Percentiles rank a stretch among this genome's conserved stretches.
These are phyloP conservation scores for Lecanicillium sp. DNA, from an alignment of 2,329 filamentous ascomycete species.

Conservation along the genomic window DNA sequence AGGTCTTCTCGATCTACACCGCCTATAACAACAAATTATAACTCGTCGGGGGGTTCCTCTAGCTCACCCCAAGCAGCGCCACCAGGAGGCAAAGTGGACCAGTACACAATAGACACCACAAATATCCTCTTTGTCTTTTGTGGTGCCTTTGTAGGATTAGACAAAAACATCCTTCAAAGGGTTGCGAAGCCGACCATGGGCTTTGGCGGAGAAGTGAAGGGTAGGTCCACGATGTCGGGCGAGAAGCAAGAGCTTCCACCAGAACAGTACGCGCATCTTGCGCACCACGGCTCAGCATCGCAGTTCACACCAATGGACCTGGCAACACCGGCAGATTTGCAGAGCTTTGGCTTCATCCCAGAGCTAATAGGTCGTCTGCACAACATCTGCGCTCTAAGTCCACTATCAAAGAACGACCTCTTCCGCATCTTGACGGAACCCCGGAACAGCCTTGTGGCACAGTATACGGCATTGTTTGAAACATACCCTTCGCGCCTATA, in stretches of 20 bases:
- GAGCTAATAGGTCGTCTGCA: conserved; percentile 95
- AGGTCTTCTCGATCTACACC: conserved; percentile 47
- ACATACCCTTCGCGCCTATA: conserved; percentile 70
- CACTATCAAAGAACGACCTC: conserved; percentile 60
- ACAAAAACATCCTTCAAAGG: conserved; percentile 81
- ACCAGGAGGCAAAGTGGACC: conserved; percentile 46
- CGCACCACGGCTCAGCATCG: conserved; percentile 39
- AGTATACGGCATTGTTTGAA: conserved; percentile 83
- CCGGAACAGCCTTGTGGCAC: conserved; percentile 76
- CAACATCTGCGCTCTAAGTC: conserved; percentile 77
- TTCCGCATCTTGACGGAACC: conserved; percentile 89
- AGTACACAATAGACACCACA: conserved; percentile 77
- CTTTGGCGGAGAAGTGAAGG: conserved; percentile 76
- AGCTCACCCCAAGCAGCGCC: conserved; percentile 38
- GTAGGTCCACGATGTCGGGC: conserved; percentile 38
- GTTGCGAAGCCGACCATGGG: conserved; percentile 81
- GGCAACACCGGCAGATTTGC: conserved; percentile 66
- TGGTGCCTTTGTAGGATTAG: conserved; percentile 86
- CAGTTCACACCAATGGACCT: conserved; percentile 59
- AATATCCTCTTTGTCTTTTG: conserved; percentile 98
- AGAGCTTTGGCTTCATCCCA: conserved; percentile 84
- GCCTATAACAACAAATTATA: conserved; percentile 47
- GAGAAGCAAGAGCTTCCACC: conserved; percentile 56
- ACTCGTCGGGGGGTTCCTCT: conserved; percentile 32
- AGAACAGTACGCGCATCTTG: conserved; percentile 47